Evolutionary conservation across 1,284 basidiomycete species (phyloP).

Genomic region (Sporisorium exsertum): DNA sequence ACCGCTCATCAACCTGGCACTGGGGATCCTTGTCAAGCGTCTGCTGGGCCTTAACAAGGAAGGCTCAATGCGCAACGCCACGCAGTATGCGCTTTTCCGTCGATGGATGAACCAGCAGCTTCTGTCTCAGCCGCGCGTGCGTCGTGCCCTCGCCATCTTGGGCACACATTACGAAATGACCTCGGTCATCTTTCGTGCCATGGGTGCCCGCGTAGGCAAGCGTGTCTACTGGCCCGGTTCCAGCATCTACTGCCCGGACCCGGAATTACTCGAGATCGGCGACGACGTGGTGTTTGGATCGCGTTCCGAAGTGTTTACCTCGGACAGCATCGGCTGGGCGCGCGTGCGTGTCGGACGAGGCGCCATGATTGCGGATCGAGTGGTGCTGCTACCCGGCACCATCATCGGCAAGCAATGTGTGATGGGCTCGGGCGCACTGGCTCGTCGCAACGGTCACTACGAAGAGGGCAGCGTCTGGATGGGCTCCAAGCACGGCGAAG

Average conservation of each 20-base stretch:
- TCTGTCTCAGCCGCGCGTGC: conserved; percentile 63
- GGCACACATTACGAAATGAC: conserved; percentile 70
- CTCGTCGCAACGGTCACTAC: conserved; percentile 67
- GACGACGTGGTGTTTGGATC: conserved; percentile 69
- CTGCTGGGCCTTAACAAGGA: conserved; percentile 67
- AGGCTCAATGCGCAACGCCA: conserved; percentile 69
- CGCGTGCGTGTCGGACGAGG: conserved; percentile 66
- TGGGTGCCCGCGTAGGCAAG: conserved; percentile 68
- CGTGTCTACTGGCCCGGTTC: conserved; percentile 69
- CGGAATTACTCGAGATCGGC: conserved; percentile 68
- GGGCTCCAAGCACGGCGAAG: conserved; percentile 69
- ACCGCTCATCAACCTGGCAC: conserved; percentile 65
- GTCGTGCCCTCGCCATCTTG: conserved; percentile 63
- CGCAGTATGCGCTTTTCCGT: conserved; percentile 66
- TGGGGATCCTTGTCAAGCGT: conserved; percentile 66
- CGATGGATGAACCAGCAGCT: conserved; percentile 67
- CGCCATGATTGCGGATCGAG: conserved; percentile 69
- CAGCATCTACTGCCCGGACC: conserved; percentile 69
- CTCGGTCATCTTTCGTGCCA: conserved; percentile 68
- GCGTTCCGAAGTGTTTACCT: conserved; percentile 68
- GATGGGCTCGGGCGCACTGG: conserved; percentile 68
- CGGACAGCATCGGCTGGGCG: conserved; percentile 69
- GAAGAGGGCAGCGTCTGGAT: conserved; percentile 69
- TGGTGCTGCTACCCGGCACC: conserved; percentile 66
- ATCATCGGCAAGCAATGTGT: conserved; percentile 67